phyloP scores from a whole-genome alignment of 2,329 filamentous ascomycete species.

The Parastagonospora nodorum region DNA sequence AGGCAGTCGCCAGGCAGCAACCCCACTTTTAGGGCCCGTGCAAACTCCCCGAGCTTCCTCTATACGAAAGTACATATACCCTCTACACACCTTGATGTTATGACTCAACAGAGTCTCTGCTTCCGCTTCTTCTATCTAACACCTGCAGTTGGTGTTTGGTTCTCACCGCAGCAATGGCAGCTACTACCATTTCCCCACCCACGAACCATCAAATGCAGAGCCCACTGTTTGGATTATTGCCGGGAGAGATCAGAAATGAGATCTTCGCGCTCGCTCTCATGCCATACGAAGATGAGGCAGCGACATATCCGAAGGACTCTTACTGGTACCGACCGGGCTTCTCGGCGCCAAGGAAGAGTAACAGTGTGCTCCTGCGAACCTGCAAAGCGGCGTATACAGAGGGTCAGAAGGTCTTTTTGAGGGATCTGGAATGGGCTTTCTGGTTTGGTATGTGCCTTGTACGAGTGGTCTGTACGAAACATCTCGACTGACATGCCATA shows the following conservation, averaged over 20 bases:
- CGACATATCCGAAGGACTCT: constrained; percentile 9
- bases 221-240: constrained; percentile 8
- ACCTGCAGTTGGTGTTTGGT: neutral
- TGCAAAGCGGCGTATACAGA: constrained; percentile 10
- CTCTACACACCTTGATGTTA: neutral
- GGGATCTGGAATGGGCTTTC: constrained; percentile 9
- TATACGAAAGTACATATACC: neutral
- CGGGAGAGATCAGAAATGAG: constrained; percentile 11
- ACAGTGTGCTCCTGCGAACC: constrained; percentile 10
- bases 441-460: constrained; percentile 8
- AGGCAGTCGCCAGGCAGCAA: neutral
- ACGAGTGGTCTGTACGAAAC: neutral
- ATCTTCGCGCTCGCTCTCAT: constrained; percentile 11
- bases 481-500: neutral
- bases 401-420: constrained; percentile 10
- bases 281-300: constrained; percentile 8
- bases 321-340: constrained; percentile 14
- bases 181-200: neutral
- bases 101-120: neutral
- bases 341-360: constrained; percentile 6
- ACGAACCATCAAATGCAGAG: constrained; percentile 8
- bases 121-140: neutral
- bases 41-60: neutral
- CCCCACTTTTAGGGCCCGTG: neutral
- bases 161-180: neutral